Conservation (phyloP, 371 early-diverging fungal species). For the Rhizopus microsporus region DNA sequence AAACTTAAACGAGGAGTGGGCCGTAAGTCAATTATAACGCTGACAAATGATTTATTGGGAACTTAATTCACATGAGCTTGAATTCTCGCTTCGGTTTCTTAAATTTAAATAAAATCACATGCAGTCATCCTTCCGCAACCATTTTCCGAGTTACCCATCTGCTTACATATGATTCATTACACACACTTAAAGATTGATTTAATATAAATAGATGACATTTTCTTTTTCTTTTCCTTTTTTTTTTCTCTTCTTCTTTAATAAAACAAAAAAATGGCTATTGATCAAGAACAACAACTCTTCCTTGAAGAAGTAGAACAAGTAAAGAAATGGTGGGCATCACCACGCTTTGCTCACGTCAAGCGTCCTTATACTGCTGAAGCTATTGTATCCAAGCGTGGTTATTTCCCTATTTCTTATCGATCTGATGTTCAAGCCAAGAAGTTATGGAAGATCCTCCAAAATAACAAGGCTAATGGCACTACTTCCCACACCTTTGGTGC, state of each 20-base stretch:
- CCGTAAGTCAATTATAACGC: neutral
- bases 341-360: conserved; percentile 81
- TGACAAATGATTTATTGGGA: too few relatives aligned
- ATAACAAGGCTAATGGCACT: conserved; percentile 75
- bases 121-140: too few relatives aligned
- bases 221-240: conserved; percentile 2
- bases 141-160: too few relatives aligned
- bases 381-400: conserved; percentile 92
- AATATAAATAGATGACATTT: conserved; percentile 6
- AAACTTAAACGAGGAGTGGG: neutral
- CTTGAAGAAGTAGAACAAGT: conserved; percentile 79
- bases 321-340: conserved; percentile 87
- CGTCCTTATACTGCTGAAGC: conserved; percentile 93
- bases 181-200: neutral
- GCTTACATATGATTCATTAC: too few relatives aligned
- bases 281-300: conserved; percentile 71
- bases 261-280: conserved; percentile 20
- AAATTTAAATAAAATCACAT: too few relatives aligned
- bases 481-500: conserved; percentile 95
- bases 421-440: conserved; percentile 93
- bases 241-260: conserved; percentile 6
- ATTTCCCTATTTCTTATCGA: conserved; percentile 69
- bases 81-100: too few relatives aligned
- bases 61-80: too few relatives aligned
- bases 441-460: conserved; percentile 83